Evolutionary conservation across 1,284 basidiomycete species (phyloP).

Genomic region (Ceratobasidium sp.): DNA sequence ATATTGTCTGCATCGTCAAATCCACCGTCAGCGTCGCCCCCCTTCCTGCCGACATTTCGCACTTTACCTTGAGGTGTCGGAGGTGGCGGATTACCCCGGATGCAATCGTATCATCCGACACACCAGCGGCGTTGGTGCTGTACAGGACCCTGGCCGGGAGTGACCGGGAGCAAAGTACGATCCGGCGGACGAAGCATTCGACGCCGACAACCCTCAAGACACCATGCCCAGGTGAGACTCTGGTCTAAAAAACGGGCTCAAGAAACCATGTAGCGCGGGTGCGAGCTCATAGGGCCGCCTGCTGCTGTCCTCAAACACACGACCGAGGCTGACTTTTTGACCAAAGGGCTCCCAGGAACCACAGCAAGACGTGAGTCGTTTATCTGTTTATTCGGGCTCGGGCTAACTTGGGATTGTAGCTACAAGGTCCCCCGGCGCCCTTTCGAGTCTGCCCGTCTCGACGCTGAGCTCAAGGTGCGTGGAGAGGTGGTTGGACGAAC

Average conservation of each 20-base stretch:
- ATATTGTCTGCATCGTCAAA: conserved; percentile 68
- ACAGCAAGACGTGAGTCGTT: conserved; percentile 84
- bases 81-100: conserved; percentile 57
- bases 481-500: background rate
- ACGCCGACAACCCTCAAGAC: conserved; percentile 61
- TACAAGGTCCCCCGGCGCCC: conserved; percentile 99
- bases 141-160: conserved; percentile 12
- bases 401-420: conserved; percentile 61
- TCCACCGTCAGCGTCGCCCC: conserved; percentile 24
- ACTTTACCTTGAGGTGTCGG: conserved; percentile 61
- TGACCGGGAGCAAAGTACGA: conserved; percentile 30
- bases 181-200: conserved; percentile 7
- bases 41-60: conserved; percentile 49
- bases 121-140: conserved; percentile 30
- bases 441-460: conserved; percentile 97
- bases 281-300: conserved; percentile 44
- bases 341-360: conserved; percentile 84
- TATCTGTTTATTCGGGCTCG: background rate
- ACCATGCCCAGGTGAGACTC: conserved; percentile 70
- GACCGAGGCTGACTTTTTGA: conserved; percentile 54
- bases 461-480: conserved; percentile 96
- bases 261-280: conserved; percentile 28
- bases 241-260: conserved; percentile 26
- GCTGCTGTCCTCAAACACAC: background rate
- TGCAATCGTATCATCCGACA: conserved; percentile 29